Conservation (phyloP, 192 early-diverging fungal genomes). For the Dissophora globulifera region DNA sequence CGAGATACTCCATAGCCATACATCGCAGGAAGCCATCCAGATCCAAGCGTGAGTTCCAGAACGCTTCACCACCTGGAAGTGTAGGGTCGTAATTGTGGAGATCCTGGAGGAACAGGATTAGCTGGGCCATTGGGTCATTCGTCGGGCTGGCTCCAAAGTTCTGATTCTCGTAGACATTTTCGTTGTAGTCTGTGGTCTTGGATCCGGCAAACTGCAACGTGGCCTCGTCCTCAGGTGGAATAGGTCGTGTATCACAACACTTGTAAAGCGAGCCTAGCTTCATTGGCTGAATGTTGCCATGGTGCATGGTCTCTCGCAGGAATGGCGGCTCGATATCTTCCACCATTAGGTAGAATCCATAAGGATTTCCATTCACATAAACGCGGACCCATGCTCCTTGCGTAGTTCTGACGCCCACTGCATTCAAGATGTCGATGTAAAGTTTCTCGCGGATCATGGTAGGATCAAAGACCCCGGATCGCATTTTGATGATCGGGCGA, state of each 20-base stretch:
- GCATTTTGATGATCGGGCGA: conserved; percentile 48
- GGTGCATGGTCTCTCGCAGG: conserved; percentile 36
- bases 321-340: conserved; percentile 51
- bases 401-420: conserved; percentile 20
- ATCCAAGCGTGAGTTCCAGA: conserved; percentile 44
- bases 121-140: conserved; percentile 25
- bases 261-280: conserved; percentile 41
- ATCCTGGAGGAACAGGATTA: conserved; percentile 45
- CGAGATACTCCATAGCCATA: conserved; percentile 51
- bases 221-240: conserved; percentile 15
- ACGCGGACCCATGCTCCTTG: conserved; percentile 43
- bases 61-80: background rate
- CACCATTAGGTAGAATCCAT: conserved; percentile 53
- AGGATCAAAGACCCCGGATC: conserved; percentile 42
- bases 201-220: conserved; percentile 45
- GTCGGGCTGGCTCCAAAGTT: conserved; percentile 27
- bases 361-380: conserved; percentile 49
- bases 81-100: conserved; percentile 33
- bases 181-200: conserved; percentile 23
- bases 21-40: conserved; percentile 33
- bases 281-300: conserved; percentile 1
- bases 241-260: conserved; percentile 45
- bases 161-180: conserved; percentile 35
- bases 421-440: conserved; percentile 48
- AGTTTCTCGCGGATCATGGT: conserved; percentile 54